Evolutionary conservation across 2,329 filamentous ascomycete genomes (phyloP), one percentile per base, ranked within the genome.

Genomic region (Colletotrichum orbiculare): DNA sequence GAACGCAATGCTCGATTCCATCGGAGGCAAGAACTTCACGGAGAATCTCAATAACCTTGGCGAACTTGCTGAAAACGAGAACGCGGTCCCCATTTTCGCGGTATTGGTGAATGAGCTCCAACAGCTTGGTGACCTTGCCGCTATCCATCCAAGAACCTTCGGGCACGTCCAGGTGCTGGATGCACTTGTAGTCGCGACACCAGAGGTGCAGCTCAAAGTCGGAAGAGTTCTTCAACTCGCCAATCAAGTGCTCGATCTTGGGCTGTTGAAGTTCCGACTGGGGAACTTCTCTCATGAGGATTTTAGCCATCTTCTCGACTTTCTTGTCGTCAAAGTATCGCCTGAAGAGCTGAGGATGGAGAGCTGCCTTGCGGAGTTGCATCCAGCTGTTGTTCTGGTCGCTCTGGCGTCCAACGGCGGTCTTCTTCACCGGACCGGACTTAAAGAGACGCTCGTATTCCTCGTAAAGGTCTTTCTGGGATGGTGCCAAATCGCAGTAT

Each of bases 51-150:
- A 98, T 91, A 59, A 97, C 90, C 69, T 93, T 90, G 7, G 93
- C 93, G 76, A 98, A 99, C 71, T 97, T 94, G 49, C 91, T 96
- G 79, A 99, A 99, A 33, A 99, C 88, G 2, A 99, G 85, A 1
- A 92, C 90, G 4, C 95, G 90, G 75, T 97, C 94, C 4, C 94
- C 95, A 56, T 93, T 94, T 65, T 85, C 80, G 69, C 90, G 89
- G 78, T 93, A 97, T 12, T 84, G 78, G 10, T 83, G 81, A 1
- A 99, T 83, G 11, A 99, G 84, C 71, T 91, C 85, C 34, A 93
- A 83, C 34, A 98, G 86, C 69, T 91, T 91, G 68, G 88, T 81
- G n/a, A 98, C 89, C 76, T 99, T 99, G 63, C 95, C 96, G 52
- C 91, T 85, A 62, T 88, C 79, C 72, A 88, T 80, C 81, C 86